Evolutionary conservation across 257 asterid species (phyloP).

Genomic region (Plantago major): DNA sequence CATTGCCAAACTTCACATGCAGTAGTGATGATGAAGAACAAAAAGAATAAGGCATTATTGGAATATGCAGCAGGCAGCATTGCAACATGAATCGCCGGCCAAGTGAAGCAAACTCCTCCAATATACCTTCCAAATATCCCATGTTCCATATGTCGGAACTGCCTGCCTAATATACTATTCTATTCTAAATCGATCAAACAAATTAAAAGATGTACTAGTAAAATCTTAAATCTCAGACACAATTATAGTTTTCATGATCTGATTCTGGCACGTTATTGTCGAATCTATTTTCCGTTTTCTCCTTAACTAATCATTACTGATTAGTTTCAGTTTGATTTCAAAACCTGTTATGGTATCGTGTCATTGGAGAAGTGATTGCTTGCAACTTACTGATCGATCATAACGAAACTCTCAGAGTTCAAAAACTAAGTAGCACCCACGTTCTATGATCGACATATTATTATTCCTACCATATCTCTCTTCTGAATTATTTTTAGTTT

Average conservation of each 20-base stretch:
- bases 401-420: too few relatives aligned
- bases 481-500: too few relatives aligned
- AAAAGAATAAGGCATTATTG: not conserved
- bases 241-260: not conserved
- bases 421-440: too few relatives aligned
- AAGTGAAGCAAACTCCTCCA: constrained; percentile 9
- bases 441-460: too few relatives aligned
- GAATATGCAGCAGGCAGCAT: constrained; percentile 12
- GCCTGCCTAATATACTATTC: constrained; percentile 2
- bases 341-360: too few relatives aligned
- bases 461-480: too few relatives aligned
- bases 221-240: not conserved
- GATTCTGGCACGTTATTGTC: not conserved
- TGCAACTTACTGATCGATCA: too few relatives aligned
- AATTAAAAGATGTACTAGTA: not conserved
- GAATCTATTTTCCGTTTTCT: not conserved
- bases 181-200: not conserved
- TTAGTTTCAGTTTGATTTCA: too few relatives aligned
- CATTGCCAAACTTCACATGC: too few relatives aligned
- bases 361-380: too few relatives aligned
- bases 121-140: constrained; percentile 1
- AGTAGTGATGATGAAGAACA: too few relatives aligned
- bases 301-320: not conserved
- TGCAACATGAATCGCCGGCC: constrained; percentile 27
- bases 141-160: constrained; percentile 30